These are phyloP conservation scores for Coemansia sp. DNA, from an alignment of 192 early-diverging fungal species.

Conservation along the genomic window DNA sequence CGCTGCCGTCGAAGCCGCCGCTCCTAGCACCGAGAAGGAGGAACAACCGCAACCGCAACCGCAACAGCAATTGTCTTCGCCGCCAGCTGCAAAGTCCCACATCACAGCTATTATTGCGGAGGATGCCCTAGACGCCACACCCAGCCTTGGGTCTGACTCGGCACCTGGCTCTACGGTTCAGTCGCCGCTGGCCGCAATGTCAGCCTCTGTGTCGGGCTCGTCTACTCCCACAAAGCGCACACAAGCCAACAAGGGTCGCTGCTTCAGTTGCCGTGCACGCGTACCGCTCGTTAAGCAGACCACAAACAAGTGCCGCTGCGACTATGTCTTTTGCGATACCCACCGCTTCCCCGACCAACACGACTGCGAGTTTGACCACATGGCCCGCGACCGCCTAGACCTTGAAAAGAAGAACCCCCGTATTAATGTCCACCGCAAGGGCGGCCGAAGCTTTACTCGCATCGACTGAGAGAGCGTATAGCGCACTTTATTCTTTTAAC, in stretches of 20 bases:
- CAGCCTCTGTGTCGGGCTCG: constrained; percentile 38
- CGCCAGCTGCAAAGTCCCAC: constrained; percentile 21
- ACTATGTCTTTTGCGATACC: constrained; percentile 75
- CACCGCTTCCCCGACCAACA: constrained; percentile 76
- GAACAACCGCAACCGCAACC: constrained; percentile 1
- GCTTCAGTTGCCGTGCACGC: constrained; percentile 71
- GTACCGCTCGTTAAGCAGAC: constrained; percentile 79
- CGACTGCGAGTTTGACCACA: constrained; percentile 82
- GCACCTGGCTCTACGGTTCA: constrained; percentile 31
- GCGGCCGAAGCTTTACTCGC: constrained; percentile 76
- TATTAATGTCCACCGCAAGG: constrained; percentile 73
- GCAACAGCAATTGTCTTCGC: neutral
- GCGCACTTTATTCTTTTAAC: constrained; percentile 9
- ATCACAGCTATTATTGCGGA: constrained; percentile 18
- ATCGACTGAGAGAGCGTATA: constrained; percentile 45
- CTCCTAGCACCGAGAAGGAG: constrained; percentile 2
- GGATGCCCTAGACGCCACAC: constrained; percentile 12
- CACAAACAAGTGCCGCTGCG: constrained; percentile 79
- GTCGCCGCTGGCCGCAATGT: constrained; percentile 39
- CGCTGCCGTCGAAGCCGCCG: neutral
- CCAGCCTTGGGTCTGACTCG: constrained; percentile 22
- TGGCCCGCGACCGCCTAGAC: constrained; percentile 68
- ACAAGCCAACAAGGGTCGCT: constrained; percentile 72
- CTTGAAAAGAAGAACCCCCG: constrained; percentile 77
- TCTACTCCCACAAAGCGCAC: constrained; percentile 52